Percentiles rank a stretch among this genome's conserved stretches.
Conservation (phyloP, 345 rosid species). For the Erysimum cheiranthoides region DNA sequence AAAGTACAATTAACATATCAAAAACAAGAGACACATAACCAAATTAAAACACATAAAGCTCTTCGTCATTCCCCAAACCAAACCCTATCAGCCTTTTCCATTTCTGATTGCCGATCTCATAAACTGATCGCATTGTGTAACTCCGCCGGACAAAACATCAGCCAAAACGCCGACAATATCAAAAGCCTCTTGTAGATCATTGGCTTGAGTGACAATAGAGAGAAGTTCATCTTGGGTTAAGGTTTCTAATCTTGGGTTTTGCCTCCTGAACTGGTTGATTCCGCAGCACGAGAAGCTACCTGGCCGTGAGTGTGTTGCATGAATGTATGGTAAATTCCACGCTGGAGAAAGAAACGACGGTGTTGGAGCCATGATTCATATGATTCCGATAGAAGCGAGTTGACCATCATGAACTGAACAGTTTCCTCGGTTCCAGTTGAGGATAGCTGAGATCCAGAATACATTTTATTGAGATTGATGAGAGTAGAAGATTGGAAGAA, state of each 20-base stretch:
- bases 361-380: slow-evolving; percentile 95
- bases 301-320: slow-evolving; percentile 93
- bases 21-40: slow-evolving; percentile 23
- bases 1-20: slow-evolving; percentile 24
- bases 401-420: slow-evolving; percentile 97
- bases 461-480: no score
- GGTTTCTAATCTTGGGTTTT: slow-evolving; percentile 51
- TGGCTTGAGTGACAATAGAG: slow-evolving; percentile 64
- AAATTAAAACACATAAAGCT: slow-evolving; percentile 19
- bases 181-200: slow-evolving; percentile 94
- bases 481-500: no score
- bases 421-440: slow-evolving; percentile 78
- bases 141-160: slow-evolving; percentile 80
- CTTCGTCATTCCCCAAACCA: slow-evolving; percentile 23
- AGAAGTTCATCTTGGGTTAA: slow-evolving; percentile 62
- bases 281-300: slow-evolving; percentile 51
- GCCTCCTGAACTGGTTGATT: slow-evolving; percentile 54
- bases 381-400: slow-evolving; percentile 87
- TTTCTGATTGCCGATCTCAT: slow-evolving; percentile 75
- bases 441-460: slow-evolving; percentile 60
- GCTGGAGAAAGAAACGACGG: slow-evolving; percentile 78
- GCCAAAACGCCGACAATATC: slow-evolving; percentile 76
- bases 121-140: slow-evolving; percentile 70
- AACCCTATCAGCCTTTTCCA: slow-evolving; percentile 59
- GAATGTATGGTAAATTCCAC: slow-evolving; percentile 88